Base-by-base conservation (phyloP, 2,329 filamentous ascomycete genomes). In the Chalaropsis ovoidea region DNA sequence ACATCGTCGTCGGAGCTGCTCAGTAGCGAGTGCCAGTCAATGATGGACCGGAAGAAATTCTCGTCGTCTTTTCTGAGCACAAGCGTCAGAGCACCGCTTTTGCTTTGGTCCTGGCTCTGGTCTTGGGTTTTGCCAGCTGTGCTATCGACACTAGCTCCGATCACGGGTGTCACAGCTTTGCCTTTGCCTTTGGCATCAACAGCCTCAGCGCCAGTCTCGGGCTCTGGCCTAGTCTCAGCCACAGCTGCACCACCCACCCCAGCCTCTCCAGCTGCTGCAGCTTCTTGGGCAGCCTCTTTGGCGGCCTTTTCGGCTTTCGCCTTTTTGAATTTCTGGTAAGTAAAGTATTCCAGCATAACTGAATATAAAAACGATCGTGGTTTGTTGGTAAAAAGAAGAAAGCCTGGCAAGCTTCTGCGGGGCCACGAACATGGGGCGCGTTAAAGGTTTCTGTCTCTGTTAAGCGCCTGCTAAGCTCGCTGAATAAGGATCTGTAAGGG, bases 241-340 rank as follows among this genome's bases (percentile, higher is more conserved):
- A 31, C 39, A 22, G 41, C 17, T 8, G 24, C 5, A 35, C 22
- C 22, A 49, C 17, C 6, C 3, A 11, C 27, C 31, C 39, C 27
- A 1, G 64, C 13, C 13, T 35, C 15, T n/a, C 27, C 52, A 41
- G 45, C 19, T 27, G 22, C 56, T 11, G 42, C 19, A 15, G 63
- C 27, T 35, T 24, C 42, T 58, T 72, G 70, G 35, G 72, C 73
- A 17, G 74, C 74, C 67, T 83, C 42, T 58, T 72, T 71, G 35
- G 72, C 73, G 17, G 74, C 74, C 67, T 83, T 81, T 67, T 83
- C 77, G 1, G 76, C 79, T 70, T 77, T 79, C 72, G 81, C 75
- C 74, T 86, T 84, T 76, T 85, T 86, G 71, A 79, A 76, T 73
- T 85, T 86, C 72, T 82, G 86, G 76, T 80, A 82, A 43, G 78